phyloP scores from a whole-genome alignment of 495 filamentous ascomycete species.

The Aspergillus biplanus region DNA sequence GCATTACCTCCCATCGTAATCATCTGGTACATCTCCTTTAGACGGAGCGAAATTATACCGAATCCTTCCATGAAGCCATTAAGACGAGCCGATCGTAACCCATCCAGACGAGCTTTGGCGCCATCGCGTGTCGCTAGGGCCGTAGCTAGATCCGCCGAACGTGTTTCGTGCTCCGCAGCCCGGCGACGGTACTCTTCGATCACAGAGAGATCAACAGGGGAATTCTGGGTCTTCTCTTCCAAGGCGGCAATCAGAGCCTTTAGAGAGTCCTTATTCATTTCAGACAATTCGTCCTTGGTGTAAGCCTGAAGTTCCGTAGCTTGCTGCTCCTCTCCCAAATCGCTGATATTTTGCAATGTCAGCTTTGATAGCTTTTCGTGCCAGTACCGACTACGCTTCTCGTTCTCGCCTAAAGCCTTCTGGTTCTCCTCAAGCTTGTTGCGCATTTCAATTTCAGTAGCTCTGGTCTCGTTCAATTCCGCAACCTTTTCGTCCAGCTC shows the following conservation, averaged over 20 bases:
- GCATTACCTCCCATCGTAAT: slow-evolving; percentile 99
- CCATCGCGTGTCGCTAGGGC: slow-evolving; percentile 78
- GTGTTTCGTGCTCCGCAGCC: slow-evolving; percentile 80
- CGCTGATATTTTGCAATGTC: slow-evolving; percentile 74
- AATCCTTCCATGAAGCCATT: slow-evolving; percentile 99
- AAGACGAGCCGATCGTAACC: slow-evolving; percentile 82
- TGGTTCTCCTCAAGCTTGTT: slow-evolving; percentile 95
- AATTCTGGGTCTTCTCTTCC: slow-evolving; percentile 90
- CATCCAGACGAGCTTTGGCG: slow-evolving; percentile 88
- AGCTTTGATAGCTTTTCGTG: slow-evolving; percentile 82
- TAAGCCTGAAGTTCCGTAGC: slow-evolving; percentile 71
- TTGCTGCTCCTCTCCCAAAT: slow-evolving; percentile 61
- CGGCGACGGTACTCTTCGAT: slow-evolving; percentile 92
- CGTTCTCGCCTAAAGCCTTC: slow-evolving; percentile 83
- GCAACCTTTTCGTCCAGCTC: slow-evolving; percentile 86
- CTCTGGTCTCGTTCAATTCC: slow-evolving; percentile 87
- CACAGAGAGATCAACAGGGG: slow-evolving; percentile 86
- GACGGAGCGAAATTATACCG: slow-evolving; percentile 85
- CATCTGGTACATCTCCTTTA: slow-evolving; percentile 99
- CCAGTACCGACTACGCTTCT: slow-evolving; percentile 84
- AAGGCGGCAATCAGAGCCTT: slow-evolving; percentile 86
- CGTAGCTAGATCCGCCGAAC: slow-evolving; percentile 75
- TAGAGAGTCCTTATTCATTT: slow-evolving; percentile 85
- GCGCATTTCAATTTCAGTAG: slow-evolving; percentile 95
- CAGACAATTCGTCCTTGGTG: slow-evolving; percentile 88